These are phyloP conservation scores for Cladophialophora exuberans DNA, from an alignment of 2,329 filamentous ascomycete species.

Conservation along the genomic window DNA sequence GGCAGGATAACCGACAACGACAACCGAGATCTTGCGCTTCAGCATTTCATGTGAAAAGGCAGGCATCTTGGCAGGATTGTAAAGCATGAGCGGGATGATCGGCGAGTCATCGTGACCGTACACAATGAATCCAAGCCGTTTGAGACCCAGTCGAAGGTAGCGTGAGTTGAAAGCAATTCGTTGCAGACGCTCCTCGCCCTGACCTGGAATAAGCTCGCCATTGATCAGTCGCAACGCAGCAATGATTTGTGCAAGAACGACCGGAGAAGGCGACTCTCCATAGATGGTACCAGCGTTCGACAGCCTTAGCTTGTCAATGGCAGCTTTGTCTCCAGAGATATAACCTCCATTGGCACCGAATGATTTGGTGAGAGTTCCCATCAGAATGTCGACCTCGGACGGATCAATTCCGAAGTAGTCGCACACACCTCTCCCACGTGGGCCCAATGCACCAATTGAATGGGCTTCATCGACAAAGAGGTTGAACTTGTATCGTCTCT, in stretches of 20 bases:
- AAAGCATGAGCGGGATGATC: slow-evolving; percentile 91
- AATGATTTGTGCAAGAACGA: slow-evolving; percentile 87
- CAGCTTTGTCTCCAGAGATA: slow-evolving; percentile 82
- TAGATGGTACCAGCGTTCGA: slow-evolving; percentile 85
- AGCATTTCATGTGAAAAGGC: slow-evolving; percentile 99
- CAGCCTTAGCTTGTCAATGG: slow-evolving; percentile 87
- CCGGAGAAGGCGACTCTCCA: slow-evolving; percentile 84
- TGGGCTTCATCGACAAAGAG: slow-evolving; percentile 97
- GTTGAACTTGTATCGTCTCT: slow-evolving; percentile 95
- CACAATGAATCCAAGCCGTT: slow-evolving; percentile 94
- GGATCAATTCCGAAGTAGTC: slow-evolving; percentile 96
- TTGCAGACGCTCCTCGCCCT: slow-evolving; percentile 93
- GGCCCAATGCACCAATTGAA: slow-evolving; percentile 90
- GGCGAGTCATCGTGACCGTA: slow-evolving; percentile 98
- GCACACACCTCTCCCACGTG: slow-evolving; percentile 86
- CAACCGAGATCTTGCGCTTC: slow-evolving; percentile 93
- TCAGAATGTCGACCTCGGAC: slow-evolving; percentile 86
- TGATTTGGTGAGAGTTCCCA: slow-evolving; percentile 98
- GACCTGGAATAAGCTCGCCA: slow-evolving; percentile 83
- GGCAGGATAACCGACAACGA: slow-evolving; percentile 95
- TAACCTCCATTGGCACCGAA: slow-evolving; percentile 98
- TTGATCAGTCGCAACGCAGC: slow-evolving; percentile 85
- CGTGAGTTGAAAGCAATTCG: slow-evolving; percentile 97
- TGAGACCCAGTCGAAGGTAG: slow-evolving; percentile 95
- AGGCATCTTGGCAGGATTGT: slow-evolving; percentile 98